Conservation (phyloP, 371 early-diverging fungal species). For the Mortierella sp. region DNA sequence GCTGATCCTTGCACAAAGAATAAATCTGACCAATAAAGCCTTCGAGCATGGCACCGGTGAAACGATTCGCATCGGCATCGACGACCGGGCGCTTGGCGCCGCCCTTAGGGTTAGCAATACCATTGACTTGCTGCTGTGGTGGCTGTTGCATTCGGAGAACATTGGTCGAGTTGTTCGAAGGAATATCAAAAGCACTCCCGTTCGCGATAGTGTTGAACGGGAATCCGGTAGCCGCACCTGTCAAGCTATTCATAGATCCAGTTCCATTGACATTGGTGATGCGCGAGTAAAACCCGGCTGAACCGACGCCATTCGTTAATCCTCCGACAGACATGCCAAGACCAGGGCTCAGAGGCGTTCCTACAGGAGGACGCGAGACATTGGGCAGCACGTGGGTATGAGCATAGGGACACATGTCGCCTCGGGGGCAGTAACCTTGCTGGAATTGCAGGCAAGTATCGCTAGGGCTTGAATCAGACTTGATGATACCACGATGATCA, state of each 20-base stretch:
- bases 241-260: slow-evolving; percentile 15
- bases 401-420: slow-evolving; percentile 69
- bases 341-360: slow-evolving; percentile 37
- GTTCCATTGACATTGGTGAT: slow-evolving; percentile 21
- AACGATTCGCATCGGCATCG: slow-evolving; percentile 67
- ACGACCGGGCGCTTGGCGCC: slow-evolving; percentile 50
- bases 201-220: slow-evolving; percentile 31
- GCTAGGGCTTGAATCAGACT: slow-evolving; percentile 22
- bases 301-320: slow-evolving; percentile 27
- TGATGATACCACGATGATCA: slow-evolving; percentile 20
- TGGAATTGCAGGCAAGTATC: slow-evolving; percentile 66
- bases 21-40: slow-evolving; percentile 81
- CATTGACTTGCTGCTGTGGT: slow-evolving; percentile 31
- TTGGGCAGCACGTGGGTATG: slow-evolving; percentile 55
- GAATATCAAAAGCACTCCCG: slow-evolving; percentile 29
- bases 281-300: slow-evolving; percentile 48
- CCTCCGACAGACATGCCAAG: slow-evolving; percentile 31
- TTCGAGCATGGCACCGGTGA: slow-evolving; percentile 73
- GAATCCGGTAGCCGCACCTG: slow-evolving; percentile 14
- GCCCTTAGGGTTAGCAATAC: slow-evolving; percentile 23
- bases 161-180: slow-evolving; percentile 22
- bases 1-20: slow-evolving; percentile 89
- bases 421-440: slow-evolving; percentile 70
- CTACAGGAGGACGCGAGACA: slow-evolving; percentile 29
- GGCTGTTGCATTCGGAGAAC: slow-evolving; percentile 32